Conservation (phyloP, 1,139 yeast species). For the Spencermartinsiella ligniputridi region DNA sequence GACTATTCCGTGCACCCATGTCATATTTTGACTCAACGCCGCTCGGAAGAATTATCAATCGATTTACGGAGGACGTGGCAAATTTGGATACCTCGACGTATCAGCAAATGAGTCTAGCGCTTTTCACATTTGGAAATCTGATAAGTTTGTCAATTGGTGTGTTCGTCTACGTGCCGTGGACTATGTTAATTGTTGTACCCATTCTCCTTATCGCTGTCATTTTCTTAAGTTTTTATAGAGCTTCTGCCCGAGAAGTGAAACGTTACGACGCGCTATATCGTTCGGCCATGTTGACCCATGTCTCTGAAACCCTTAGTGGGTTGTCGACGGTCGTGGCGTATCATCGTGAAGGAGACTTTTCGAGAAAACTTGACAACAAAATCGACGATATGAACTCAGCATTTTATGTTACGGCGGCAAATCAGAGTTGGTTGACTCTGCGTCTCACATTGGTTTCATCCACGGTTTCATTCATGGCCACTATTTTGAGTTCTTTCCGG, state of each 20-base stretch:
- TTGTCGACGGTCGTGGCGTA: constrained; percentile 63
- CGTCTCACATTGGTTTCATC: constrained; percentile 51
- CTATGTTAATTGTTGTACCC: constrained; percentile 24
- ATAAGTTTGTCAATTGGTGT: constrained; percentile 24
- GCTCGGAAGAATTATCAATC: constrained; percentile 62
- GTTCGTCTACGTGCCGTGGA: constrained; percentile 30
- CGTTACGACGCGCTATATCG: constrained; percentile 70
- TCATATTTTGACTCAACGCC: constrained; percentile 60
- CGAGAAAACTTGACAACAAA: constrained; percentile 41
- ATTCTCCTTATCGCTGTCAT: constrained; percentile 26
- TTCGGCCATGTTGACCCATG: constrained; percentile 68
- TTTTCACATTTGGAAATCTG: constrained; percentile 20
- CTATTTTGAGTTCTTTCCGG: constrained; percentile 54
- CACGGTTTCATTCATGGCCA: constrained; percentile 39
- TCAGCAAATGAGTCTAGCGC: constrained; percentile 24
- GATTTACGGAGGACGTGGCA: constrained; percentile 79
- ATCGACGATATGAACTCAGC: constrained; percentile 66
- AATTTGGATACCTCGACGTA: constrained; percentile 61
- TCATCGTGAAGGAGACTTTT: constrained; percentile 42
- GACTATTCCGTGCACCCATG: constrained; percentile 57
- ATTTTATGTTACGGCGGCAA: constrained; percentile 54
- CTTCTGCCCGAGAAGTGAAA: constrained; percentile 70
- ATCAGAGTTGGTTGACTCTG: constrained; percentile 73
- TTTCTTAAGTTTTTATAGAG: constrained; percentile 48
- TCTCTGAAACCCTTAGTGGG: constrained; percentile 69